Evolutionary conservation across 768 basidiomycete species (phyloP), one percentile per base, ranked within the genome.

Genomic region (Baorangia bicolor): DNA sequence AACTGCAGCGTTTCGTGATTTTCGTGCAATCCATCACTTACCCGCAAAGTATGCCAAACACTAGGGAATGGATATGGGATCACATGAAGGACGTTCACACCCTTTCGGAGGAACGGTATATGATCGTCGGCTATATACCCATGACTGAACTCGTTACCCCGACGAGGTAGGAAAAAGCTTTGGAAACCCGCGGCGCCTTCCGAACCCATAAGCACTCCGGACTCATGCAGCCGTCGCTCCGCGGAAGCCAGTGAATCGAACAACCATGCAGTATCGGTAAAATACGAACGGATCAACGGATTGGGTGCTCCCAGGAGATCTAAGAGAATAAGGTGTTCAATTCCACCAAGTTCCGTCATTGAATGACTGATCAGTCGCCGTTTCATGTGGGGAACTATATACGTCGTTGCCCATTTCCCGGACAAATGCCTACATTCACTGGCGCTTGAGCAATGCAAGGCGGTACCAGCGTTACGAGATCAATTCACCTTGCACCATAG

Each of bases 51-150:
- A 70, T 98, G 94, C 95, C 94, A 98, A 16, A 96, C 93, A 2
- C 39, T 55, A 4, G 97, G 97, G 71, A 98, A 99, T 3, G 91
- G 94, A 44, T 83, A 82, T 3, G 95, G 74, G 51, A 98, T 98
- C 43, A 98, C 69, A 71, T 99, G 97, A 61, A 99, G 73, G 49
- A 98, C 75, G 58, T 84, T 90, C 16, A 98, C 94, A 2, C 97
- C 97, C 58, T 77, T 74, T 35, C 76, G 72, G 47, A 96, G 64
- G 76, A 99, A 98, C 23, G 97, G 97, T 39, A 93, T 71, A 64
- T 99, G 97, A 72, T 99, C 97, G 70, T 99, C 97, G 38, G 84
- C 92, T 57, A 96, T 86, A 62, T 85, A 81, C 3, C 84, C 85
- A 20, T 72, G 67, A 56, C 78, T 79, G 34, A 67, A 58, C 23